A percentile compares a stretch with the other conserved stretches of the same genome.
Conservation (phyloP, 2,329 filamentous ascomycete species). For the Paradendryphiella salina region DNA sequence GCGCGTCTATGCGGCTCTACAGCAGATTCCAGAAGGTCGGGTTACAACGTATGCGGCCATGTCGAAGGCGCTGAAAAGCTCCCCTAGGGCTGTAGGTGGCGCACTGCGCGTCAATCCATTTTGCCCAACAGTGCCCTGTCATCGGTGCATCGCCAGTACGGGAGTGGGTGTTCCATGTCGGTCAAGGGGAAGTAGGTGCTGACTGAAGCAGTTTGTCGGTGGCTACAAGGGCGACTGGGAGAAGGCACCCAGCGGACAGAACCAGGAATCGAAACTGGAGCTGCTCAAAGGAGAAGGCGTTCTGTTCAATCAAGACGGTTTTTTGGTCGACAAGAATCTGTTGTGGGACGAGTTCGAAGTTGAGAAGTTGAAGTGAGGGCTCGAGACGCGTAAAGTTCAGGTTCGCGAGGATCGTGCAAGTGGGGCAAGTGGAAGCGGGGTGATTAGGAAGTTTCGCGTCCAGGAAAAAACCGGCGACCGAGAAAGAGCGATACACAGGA, state of each 20-base stretch:
- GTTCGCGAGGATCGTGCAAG: conserved; percentile 9
- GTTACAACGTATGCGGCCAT: conserved; percentile 79
- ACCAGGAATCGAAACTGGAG: conserved; percentile 65
- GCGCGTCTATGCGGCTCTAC: conserved; percentile 69
- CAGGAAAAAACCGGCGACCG: not conserved
- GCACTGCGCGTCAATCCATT: conserved; percentile 79
- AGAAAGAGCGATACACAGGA: not conserved
- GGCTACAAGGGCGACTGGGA: conserved; percentile 72
- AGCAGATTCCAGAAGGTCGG: conserved; percentile 73
- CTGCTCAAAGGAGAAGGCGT: conserved; percentile 68
- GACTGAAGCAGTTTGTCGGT: conserved; percentile 54
- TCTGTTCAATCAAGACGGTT: conserved; percentile 62
- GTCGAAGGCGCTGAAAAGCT: conserved; percentile 68
- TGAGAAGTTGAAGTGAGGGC: conserved; percentile 26
- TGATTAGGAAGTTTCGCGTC: conserved; percentile 16
- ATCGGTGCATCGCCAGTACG: conserved; percentile 75
- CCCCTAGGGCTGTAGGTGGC: conserved; percentile 75
- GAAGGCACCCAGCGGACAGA: conserved; percentile 63
- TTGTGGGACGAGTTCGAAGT: conserved; percentile 52
- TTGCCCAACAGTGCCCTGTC: conserved; percentile 79
- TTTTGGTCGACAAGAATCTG: conserved; percentile 55
- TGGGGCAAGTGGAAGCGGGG: conserved; percentile 26
- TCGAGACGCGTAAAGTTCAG: not conserved
- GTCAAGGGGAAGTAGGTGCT: not conserved
- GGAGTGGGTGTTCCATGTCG: conserved; percentile 52